Evolutionary conservation across 352 stramenopile species (phyloP).

Genomic region (Pythium biforme): DNA sequence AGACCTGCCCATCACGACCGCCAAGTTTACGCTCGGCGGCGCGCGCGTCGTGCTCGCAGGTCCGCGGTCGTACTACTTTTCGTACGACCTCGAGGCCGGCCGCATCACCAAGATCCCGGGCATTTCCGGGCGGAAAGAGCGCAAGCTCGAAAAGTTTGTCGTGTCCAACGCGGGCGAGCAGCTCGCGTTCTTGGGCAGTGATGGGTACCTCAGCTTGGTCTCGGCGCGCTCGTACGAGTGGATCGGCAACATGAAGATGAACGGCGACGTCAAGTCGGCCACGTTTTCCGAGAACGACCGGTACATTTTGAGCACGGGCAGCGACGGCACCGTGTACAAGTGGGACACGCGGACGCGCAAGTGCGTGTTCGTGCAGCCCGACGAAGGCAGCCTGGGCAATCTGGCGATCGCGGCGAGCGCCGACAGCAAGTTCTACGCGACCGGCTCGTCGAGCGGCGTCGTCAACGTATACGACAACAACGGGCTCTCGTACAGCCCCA

Average conservation of each 20-base stretch:
- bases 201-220: constrained; percentile 94
- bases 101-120: constrained; percentile 90
- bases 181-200: constrained; percentile 94
- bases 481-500: constrained; percentile 41
- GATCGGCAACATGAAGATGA: constrained; percentile 96
- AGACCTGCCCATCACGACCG: constrained; percentile 87
- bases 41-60: constrained; percentile 90
- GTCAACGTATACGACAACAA: constrained; percentile 96
- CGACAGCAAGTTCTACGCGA: constrained; percentile 81
- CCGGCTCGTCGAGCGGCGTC: constrained; percentile 95
- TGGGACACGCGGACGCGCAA: constrained; percentile 91
- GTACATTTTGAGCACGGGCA: constrained; percentile 93
- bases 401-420: constrained; percentile 69
- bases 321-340: constrained; percentile 96
- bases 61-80: constrained; percentile 95
- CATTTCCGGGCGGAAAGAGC: constrained; percentile 89
- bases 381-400: constrained; percentile 87
- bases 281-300: constrained; percentile 92
- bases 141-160: constrained; percentile 90
- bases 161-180: constrained; percentile 86
- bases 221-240: constrained; percentile 92
- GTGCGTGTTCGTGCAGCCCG: constrained; percentile 75
- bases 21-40: constrained; percentile 80
- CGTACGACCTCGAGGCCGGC: constrained; percentile 93
- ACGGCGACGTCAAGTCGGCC: constrained; percentile 88